Base-by-base conservation (phyloP, 2,329 filamentous ascomycete genomes). In the Penicillium sclerotiorum region DNA sequence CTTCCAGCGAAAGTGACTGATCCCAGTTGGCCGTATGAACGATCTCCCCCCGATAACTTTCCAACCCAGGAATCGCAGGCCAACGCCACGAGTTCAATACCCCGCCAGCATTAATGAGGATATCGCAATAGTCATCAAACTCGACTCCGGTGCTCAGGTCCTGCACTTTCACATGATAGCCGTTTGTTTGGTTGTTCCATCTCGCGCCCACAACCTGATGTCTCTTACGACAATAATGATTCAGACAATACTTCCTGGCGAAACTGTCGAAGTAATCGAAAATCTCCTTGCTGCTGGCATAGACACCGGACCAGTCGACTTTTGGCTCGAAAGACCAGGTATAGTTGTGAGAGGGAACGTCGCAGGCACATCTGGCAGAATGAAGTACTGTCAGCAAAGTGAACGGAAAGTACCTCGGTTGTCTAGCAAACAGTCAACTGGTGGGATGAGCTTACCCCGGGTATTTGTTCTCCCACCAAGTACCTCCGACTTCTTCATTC, bases 301-400 rank as follows among this genome's bases (percentile, higher is more conserved):
- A 47, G 13, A 27, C 38, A 6, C 30, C 30, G 13, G 67, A 69
- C 73, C 73, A 77, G 30, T 71, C 62, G 0, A 73, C 72, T 18
- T 76, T 76, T 2, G 73, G 72, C 9, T 73, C 70, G 49, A 73
- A 78, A 4, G 70, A 72, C 21, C 70, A 71, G 12, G 68, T 64
- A 47, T 76, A 77, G 15, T 71, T 72, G 36, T 73, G 58, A 47
- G 50, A 39, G 3, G 49, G 55, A 32, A 56, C 50, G 55, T 70
- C 66, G 52, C 64, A 74, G 13, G 61, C 65, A 13, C 74, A 71
- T 28, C 36, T 39, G 33, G n/a, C n/a, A n/a, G n/a, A n/a, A n/a
- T n/a, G n/a, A n/a, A n/a, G n/a, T n/a, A n/a, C n/a, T n/a, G n/a
- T n/a, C n/a, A n/a, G n/a, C n/a, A n/a, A n/a, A n/a, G n/a, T n/a